Evolutionary conservation across 345 rosid species (phyloP).

Genomic region (Lepidium didymum): DNA sequence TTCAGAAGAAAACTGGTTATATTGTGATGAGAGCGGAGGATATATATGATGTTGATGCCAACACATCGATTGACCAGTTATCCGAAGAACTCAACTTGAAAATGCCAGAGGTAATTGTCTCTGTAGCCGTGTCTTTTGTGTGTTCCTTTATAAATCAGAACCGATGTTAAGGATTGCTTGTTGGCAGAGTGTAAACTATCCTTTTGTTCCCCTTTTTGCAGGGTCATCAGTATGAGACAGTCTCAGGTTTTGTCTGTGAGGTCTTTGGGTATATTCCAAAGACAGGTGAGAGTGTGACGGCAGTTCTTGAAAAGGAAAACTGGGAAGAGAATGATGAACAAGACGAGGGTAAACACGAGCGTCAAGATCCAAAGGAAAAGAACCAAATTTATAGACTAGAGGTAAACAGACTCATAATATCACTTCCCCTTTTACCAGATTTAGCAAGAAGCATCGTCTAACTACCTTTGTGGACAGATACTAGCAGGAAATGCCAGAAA

Average conservation of each 20-base stretch:
- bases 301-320: slow-evolving; percentile 60
- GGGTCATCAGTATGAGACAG: slow-evolving; percentile 94
- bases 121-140: background rate
- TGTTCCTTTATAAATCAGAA: background rate
- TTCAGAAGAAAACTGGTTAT: slow-evolving; percentile 92
- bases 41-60: slow-evolving; percentile 83
- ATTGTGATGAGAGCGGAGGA: slow-evolving; percentile 91
- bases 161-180: background rate
- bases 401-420: slow-evolving; percentile 32
- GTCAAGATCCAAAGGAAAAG: slow-evolving; percentile 49
- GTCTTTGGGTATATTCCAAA: slow-evolving; percentile 90
- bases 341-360: slow-evolving; percentile 47
- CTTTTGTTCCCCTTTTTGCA: slow-evolving; percentile 19
- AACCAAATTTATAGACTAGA: slow-evolving; percentile 65
- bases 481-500: slow-evolving; percentile 90
- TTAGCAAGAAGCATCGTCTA: background rate
- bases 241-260: slow-evolving; percentile 83
- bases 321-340: slow-evolving; percentile 52
- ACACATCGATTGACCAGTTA: slow-evolving; percentile 83
- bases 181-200: background rate
- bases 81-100: slow-evolving; percentile 76
- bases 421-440: background rate
- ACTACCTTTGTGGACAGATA: slow-evolving; percentile 41
- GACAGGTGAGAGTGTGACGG: slow-evolving; percentile 75
- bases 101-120: slow-evolving; percentile 69